Conservation (phyloP, 768 basidiomycete genomes). For the Amanita pallidorosea region DNA sequence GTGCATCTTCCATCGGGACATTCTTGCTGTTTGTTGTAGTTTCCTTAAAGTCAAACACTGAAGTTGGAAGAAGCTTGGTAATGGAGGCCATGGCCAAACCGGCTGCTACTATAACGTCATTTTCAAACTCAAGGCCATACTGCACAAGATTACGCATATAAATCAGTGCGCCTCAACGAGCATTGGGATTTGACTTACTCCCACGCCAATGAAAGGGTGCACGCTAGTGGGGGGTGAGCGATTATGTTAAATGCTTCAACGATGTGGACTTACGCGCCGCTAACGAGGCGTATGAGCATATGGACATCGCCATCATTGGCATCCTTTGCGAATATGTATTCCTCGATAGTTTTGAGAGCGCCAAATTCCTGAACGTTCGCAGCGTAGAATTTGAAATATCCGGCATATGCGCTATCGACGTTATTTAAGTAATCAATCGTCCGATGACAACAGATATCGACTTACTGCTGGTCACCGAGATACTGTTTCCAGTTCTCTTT, state of each 20-base stretch:
- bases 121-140: conserved; percentile 45
- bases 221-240: conserved; percentile 19
- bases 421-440: neutral
- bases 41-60: conserved; percentile 19
- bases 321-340: conserved; percentile 31
- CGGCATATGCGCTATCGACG: conserved; percentile 23
- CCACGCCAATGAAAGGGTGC: conserved; percentile 49
- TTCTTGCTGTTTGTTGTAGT: conserved; percentile 1
- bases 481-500: conserved; percentile 38
- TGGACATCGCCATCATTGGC: conserved; percentile 20
- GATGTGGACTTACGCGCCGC: conserved; percentile 21
- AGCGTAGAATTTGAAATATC: conserved; percentile 29
- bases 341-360: conserved; percentile 28
- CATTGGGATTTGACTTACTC: conserved; percentile 26
- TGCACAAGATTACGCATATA: conserved; percentile 11
- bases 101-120: conserved; percentile 37
- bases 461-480: conserved; percentile 37
- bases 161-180: neutral
- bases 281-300: conserved; percentile 25
- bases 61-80: conserved; percentile 18
- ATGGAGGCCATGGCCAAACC: conserved; percentile 43
- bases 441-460: neutral
- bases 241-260: neutral
- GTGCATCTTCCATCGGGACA: neutral
- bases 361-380: conserved; percentile 26